Percentiles rank a stretch among this genome's conserved stretches.
Evolutionary conservation across 2,329 filamentous ascomycete species (phyloP).

Genomic region (Gyromitra esculenta): DNA sequence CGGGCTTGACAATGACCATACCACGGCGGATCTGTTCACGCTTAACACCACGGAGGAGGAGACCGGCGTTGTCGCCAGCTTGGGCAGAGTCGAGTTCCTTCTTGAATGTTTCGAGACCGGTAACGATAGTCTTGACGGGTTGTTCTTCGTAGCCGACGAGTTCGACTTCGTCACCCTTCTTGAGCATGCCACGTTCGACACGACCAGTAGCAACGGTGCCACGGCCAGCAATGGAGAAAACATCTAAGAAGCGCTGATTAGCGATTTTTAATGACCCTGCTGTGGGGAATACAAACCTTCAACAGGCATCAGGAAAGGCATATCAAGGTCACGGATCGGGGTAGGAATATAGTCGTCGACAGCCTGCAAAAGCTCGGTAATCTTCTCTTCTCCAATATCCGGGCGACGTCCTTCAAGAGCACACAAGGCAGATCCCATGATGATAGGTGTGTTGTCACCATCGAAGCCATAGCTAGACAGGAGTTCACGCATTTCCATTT

Average conservation of each 20-base stretch:
- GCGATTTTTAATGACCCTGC: slow-evolving; percentile 61
- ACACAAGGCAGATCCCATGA: slow-evolving; percentile 96
- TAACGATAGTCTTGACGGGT: slow-evolving; percentile 97
- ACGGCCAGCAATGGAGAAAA: slow-evolving; percentile 89
- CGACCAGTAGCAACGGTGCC: slow-evolving; percentile 96
- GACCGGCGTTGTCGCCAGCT: slow-evolving; percentile 97
- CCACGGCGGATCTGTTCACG: slow-evolving; percentile 93
- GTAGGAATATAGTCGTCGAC: slow-evolving; percentile 98
- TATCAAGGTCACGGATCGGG: slow-evolving; percentile 90
- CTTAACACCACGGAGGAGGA: slow-evolving; percentile 93
- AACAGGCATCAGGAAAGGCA: slow-evolving; percentile 98
- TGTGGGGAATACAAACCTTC: slow-evolving; percentile 65
- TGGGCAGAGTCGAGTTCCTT: slow-evolving; percentile 97
- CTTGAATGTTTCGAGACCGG: slow-evolving; percentile 99
- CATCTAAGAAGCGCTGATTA: slow-evolving; percentile 64
- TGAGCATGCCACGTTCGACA: slow-evolving; percentile 93
- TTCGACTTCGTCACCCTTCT: slow-evolving; percentile 94
- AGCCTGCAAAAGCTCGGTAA: slow-evolving; percentile 88
- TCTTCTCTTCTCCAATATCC: slow-evolving; percentile 86
- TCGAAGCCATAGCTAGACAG: slow-evolving; percentile 94
- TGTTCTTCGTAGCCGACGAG: slow-evolving; percentile 84
- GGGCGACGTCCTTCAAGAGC: slow-evolving; percentile 85
- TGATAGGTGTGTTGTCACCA: slow-evolving; percentile 95
- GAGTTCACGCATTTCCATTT: slow-evolving; percentile 99
- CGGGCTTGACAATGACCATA: slow-evolving; percentile 90